Conservation (phyloP, 495 filamentous ascomycete species). For the Xylaria flabelliformis region DNA sequence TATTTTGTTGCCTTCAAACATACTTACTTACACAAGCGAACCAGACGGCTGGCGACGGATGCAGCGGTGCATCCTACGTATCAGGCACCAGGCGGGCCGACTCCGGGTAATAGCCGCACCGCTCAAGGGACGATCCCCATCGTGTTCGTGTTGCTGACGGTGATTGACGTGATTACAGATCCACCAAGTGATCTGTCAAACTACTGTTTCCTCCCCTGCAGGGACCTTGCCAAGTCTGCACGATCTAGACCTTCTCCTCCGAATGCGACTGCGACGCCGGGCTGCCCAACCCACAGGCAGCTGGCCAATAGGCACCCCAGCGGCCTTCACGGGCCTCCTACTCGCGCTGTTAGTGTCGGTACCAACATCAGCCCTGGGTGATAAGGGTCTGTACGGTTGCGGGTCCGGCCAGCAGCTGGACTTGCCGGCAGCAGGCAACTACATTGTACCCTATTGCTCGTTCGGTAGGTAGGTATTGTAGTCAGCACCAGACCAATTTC, state of each 20-base stretch:
- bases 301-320: conserved; percentile 20
- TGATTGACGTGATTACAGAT: conserved; percentile 19
- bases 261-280: background rate
- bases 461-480: background rate
- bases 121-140: background rate
- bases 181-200: conserved; percentile 21
- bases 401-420: background rate
- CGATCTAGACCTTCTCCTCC: background rate
- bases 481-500: conserved; percentile 11
- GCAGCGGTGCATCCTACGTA: background rate
- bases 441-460: background rate
- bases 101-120: conserved; percentile 11
- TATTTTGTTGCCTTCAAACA: too few relatives aligned
- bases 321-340: conserved; percentile 15
- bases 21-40: too few relatives aligned
- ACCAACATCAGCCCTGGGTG: background rate
- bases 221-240: conserved; percentile 24
- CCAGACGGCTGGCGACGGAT: background rate
- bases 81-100: background rate
- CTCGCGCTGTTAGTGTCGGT: conserved; percentile 1
- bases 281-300: background rate
- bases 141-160: conserved; percentile 23
- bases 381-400: background rate
- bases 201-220: background rate
- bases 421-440: background rate